These are phyloP conservation scores for Diaporthe citriasiana DNA, from an alignment of 2,329 filamentous ascomycete species.

Conservation along the genomic window DNA sequence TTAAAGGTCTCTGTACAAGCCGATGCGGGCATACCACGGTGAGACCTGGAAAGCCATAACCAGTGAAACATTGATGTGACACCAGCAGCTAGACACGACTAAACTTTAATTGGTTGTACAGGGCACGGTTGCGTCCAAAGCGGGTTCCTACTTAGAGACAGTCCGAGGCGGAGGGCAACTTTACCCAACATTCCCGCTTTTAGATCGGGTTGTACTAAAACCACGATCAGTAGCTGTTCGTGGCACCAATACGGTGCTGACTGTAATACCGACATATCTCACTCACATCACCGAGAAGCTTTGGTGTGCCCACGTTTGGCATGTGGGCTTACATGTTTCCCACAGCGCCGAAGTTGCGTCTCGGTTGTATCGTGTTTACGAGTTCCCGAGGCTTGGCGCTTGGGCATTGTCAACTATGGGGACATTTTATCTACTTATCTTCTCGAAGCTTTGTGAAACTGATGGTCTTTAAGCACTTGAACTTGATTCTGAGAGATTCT, in stretches of 20 bases:
- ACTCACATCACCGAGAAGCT: neutral
- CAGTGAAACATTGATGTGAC: too few relatives aligned
- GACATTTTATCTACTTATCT: neutral
- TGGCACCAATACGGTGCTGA: neutral
- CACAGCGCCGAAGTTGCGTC: neutral
- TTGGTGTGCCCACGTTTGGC: neutral
- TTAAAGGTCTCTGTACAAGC: neutral
- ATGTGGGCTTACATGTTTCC: neutral
- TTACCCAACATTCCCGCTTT: neutral
- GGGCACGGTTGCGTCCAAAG: neutral
- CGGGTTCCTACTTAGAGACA: neutral
- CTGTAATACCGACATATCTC: neutral
- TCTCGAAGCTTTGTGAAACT: neutral
- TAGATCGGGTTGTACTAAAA: neutral
- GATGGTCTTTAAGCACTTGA: neutral
- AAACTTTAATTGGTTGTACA: neutral
- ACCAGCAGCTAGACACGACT: neutral
- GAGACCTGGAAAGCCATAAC: neutral
- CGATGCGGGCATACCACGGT: neutral
- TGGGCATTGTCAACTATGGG: neutral
- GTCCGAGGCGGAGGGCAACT: neutral
- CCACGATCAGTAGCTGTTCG: neutral
- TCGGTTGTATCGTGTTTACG: conserved; percentile 19
- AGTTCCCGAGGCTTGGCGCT: neutral
- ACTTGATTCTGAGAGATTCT: neutral